Conservation (phyloP, 768 basidiomycete genomes). For the Kwoniella sp. region DNA sequence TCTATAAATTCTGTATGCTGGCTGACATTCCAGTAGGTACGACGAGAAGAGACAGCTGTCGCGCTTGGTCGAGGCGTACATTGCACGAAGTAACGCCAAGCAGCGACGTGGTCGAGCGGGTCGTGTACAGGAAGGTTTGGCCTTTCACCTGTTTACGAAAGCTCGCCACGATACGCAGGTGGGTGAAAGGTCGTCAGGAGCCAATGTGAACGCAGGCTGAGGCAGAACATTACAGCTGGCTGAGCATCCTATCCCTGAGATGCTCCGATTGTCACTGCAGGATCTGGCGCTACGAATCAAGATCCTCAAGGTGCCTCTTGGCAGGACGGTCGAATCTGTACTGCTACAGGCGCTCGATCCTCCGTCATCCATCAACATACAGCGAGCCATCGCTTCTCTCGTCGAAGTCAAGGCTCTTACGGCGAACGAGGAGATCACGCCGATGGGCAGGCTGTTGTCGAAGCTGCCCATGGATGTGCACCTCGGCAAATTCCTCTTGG, state of each 20-base stretch:
- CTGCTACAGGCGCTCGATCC: conserved; percentile 84
- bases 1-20: conserved; percentile 37
- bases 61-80: conserved; percentile 81
- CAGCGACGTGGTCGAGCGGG: conserved; percentile 81
- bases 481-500: conserved; percentile 84
- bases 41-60: conserved; percentile 97
- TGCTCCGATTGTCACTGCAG: conserved; percentile 85
- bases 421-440: conserved; percentile 79
- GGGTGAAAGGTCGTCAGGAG: conserved; percentile 24
- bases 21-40: conserved; percentile 56
- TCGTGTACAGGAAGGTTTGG: conserved; percentile 79
- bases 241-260: conserved; percentile 88
- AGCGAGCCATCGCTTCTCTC: conserved; percentile 81
- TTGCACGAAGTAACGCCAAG: conserved; percentile 84
- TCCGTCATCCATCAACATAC: conserved; percentile 76
- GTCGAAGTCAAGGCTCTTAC: conserved; percentile 91
- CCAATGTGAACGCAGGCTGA: neutral
- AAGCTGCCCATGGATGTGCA: conserved; percentile 94
- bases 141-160: conserved; percentile 94
- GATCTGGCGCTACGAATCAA: conserved; percentile 59
- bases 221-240: conserved; percentile 61
- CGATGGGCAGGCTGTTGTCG: conserved; percentile 83
- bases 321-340: conserved; percentile 81
- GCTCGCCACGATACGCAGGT: conserved; percentile 74
- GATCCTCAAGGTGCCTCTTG: conserved; percentile 85